Percentiles rank a stretch among this genome's conserved stretches.
Conservation (phyloP, 2,329 filamentous ascomycete species). For the Trichoderma sp. region DNA sequence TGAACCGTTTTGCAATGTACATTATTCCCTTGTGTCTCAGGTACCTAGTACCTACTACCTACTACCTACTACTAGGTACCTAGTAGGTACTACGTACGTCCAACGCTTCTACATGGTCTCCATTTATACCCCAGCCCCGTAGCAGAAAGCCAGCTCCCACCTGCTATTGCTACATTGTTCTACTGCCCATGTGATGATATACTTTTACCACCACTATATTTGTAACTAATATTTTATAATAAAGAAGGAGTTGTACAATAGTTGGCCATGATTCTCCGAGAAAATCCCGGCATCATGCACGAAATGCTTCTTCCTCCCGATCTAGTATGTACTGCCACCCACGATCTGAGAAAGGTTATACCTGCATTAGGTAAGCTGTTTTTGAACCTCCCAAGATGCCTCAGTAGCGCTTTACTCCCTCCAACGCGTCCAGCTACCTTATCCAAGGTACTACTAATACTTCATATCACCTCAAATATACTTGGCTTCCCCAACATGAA, state of each 20-base stretch:
- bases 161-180: no score
- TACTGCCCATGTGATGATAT: no score
- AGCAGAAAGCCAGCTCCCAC: neutral
- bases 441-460: neutral
- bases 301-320: neutral
- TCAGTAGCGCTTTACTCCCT: neutral
- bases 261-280: neutral
- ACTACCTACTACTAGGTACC: neutral
- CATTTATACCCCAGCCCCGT: neutral
- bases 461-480: neutral
- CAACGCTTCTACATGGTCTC: neutral
- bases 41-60: no score
- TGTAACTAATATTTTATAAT: neutral
- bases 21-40: neutral
- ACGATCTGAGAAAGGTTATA: neutral
- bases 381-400: neutral
- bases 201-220: neutral
- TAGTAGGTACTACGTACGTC: neutral
- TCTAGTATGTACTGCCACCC: neutral
- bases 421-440: neutral
- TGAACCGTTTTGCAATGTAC: neutral
- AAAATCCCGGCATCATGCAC: neutral
- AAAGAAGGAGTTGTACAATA: neutral
- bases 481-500: neutral
- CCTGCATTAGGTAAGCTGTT: neutral